A percentile compares a stretch with the other conserved stretches of the same genome.
phyloP scores from a whole-genome alignment of 202 grass and related monocot species.

The Miscanthus sacchariflorus region DNA sequence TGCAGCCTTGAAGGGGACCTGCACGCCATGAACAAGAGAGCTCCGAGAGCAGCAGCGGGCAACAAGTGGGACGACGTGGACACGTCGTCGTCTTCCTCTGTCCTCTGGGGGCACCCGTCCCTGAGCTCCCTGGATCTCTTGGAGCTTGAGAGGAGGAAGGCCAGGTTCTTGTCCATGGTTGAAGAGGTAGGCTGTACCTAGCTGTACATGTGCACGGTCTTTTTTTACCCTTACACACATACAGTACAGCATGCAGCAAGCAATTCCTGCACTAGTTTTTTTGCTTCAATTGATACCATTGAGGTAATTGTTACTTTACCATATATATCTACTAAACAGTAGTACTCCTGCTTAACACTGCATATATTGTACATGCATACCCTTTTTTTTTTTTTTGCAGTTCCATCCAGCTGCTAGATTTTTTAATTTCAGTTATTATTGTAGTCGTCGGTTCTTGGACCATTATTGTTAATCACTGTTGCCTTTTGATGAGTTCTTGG shows the following conservation, averaged over 20 bases:
- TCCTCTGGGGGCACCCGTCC: slow-evolving; percentile 43
- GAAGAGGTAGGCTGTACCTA: slow-evolving; percentile 59
- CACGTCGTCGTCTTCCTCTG: slow-evolving; percentile 21
- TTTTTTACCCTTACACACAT: not conserved
- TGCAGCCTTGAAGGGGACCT: slow-evolving; percentile 59
- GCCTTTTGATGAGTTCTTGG: not conserved
- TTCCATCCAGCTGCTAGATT: not conserved
- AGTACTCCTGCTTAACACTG: not conserved
- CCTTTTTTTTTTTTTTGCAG: too few species aligned
- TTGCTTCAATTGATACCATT: not conserved
- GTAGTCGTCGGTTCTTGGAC: not conserved
- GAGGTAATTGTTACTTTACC: not conserved
- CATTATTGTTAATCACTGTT: not conserved
- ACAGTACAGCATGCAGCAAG: not conserved
- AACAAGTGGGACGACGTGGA: slow-evolving; percentile 45
- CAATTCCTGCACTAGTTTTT: not conserved
- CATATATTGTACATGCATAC: not conserved
- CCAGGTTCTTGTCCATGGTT: slow-evolving; percentile 69
- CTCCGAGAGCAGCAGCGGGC: not conserved
- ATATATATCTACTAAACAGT: not conserved
- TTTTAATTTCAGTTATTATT: not conserved
- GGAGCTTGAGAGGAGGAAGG: slow-evolving; percentile 71
- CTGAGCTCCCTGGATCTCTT: slow-evolving; percentile 60
- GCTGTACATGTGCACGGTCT: not conserved
- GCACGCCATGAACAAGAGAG: slow-evolving; percentile 41